Conservation (phyloP, 495 filamentous ascomycete species). For the Neurospora sp. region DNA sequence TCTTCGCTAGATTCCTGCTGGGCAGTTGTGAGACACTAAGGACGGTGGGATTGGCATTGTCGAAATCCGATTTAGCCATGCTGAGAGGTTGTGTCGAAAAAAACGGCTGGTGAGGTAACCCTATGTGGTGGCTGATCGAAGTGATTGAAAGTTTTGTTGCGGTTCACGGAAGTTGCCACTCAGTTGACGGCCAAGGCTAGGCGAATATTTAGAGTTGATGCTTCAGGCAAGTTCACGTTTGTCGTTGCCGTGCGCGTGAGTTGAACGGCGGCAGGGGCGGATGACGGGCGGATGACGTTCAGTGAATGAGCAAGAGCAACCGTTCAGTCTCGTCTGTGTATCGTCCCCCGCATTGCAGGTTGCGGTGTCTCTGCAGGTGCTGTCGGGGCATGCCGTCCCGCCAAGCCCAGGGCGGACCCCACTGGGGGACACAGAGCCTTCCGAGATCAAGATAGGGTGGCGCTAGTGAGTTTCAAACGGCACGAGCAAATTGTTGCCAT, state of each 20-base stretch:
- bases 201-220: not conserved
- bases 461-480: not conserved
- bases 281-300: not conserved
- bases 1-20: conserved; percentile 42
- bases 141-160: not conserved
- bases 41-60: conserved; percentile 94
- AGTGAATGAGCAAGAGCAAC: not conserved
- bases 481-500: no score
- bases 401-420: not conserved
- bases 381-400: not conserved
- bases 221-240: not conserved
- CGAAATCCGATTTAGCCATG: conserved; percentile 30
- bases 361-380: not conserved
- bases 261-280: not conserved
- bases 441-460: not conserved
- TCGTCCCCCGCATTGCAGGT: not conserved
- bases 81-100: conserved; percentile 1
- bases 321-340: not conserved
- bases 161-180: not conserved
- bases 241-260: not conserved
- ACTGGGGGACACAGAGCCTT: not conserved
- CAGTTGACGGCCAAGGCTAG: not conserved
- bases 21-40: conserved; percentile 84
- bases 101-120: not conserved
- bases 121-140: not conserved